phyloP scores from a whole-genome alignment of 768 basidiomycete genomes.

The Leccinum obscurum region DNA sequence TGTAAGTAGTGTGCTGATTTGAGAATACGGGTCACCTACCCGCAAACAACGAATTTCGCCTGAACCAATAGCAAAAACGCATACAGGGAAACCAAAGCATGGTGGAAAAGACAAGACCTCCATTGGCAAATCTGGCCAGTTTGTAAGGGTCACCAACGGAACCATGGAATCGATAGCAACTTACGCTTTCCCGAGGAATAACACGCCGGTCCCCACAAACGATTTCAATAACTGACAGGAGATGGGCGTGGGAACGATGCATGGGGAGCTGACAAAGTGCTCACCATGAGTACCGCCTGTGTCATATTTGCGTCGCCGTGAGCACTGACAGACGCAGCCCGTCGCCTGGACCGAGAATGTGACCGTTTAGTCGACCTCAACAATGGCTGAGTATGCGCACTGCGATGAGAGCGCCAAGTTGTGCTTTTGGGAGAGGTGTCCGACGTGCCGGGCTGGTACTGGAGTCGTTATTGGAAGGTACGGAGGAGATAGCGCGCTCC shows the following conservation, averaged over 20 bases:
- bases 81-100: constrained; percentile 81
- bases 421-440: constrained; percentile 44
- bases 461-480: too few species aligned
- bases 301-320: constrained; percentile 88
- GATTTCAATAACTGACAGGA: constrained; percentile 77
- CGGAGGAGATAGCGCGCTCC: constrained; percentile 5
- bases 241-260: constrained; percentile 4
- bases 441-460: background rate
- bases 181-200: constrained; percentile 94
- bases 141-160: constrained; percentile 7
- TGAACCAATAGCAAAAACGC: constrained; percentile 90
- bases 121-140: constrained; percentile 80
- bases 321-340: constrained; percentile 54
- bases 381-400: constrained; percentile 58
- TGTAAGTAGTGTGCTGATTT: constrained; percentile 5
- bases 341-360: constrained; percentile 54
- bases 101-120: constrained; percentile 87
- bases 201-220: constrained; percentile 92
- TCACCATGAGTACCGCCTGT: constrained; percentile 91
- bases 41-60: constrained; percentile 85
- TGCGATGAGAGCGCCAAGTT: constrained; percentile 40
- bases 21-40: constrained; percentile 46
- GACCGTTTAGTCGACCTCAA: constrained; percentile 42
- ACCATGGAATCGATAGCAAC: background rate
- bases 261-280: constrained; percentile 19